Base-by-base conservation (phyloP, 2,329 filamentous ascomycete species). In the Blumeriella jaapii region DNA sequence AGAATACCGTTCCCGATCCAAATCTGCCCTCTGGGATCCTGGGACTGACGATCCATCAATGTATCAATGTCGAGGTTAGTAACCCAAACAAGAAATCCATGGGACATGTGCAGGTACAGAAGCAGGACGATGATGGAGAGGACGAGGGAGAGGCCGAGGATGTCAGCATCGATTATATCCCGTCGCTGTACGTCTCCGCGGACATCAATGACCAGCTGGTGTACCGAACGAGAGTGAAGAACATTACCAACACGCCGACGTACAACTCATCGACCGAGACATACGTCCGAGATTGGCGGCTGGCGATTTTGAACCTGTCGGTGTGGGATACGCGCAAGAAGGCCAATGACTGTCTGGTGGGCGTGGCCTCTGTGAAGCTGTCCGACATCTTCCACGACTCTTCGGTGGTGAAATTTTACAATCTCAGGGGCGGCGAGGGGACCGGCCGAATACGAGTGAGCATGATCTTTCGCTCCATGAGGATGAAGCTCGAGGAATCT, bases 301-400 rank as follows among this genome's bases (percentile, higher is more conserved):
- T 43, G 16, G 43, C 40, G n/a, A 39, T 31, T 6, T 15, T 46
- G 8, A 46, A 37, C 10, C 29, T 46, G 12, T 39, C 38, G 3
- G 43, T 46, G 8, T 46, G 43, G 43, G 43, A 46, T 17, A 46
- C 36, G 6, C 23, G 43, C 7, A 46, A 46, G 36, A 46, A 46
- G n/a, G 11, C 20, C 1, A 32, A 42, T 23, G 43, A 46, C 20
- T 43, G 40, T 15, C 40, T 46, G 12, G 43, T 46, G n/a, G 43
- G 43, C 11, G 38, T 41, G 4, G 43, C 38, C 5, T 32, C 40
- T 15, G 29, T 46, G 6, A 43, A 39, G n/a, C 23, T 46, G 11
- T 43, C 40, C 11, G 43, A 46, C 9, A 31, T 46, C 12, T 46
- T 46, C 28, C 38, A 46, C 9, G 34, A 41, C 19, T 43, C 40